Evolutionary conservation across 441 rosid genomes (phyloP).

Genomic region (Corymbia calophylla): DNA sequence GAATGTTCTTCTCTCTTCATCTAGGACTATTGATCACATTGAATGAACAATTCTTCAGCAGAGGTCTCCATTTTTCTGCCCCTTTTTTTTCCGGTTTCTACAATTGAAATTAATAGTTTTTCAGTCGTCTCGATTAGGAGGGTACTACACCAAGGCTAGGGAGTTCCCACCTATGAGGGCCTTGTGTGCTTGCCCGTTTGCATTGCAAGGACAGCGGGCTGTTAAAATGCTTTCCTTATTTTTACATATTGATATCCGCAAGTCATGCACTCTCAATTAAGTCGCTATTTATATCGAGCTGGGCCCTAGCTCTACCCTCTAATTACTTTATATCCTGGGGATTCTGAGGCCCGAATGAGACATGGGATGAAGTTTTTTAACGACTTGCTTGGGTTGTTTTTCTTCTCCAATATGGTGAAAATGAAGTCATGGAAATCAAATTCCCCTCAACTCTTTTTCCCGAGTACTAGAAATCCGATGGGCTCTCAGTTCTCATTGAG

Average conservation of each 20-base stretch:
- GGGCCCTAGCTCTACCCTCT: neutral
- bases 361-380: neutral
- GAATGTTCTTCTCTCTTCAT: neutral
- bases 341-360: neutral
- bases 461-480: neutral
- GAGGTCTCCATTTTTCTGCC: neutral
- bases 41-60: neutral
- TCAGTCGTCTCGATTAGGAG: neutral
- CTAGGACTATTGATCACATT: neutral
- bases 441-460: neutral
- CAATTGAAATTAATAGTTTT: neutral
- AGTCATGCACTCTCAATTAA: rapidly evolving
- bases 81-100: neutral
- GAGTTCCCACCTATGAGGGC: neutral
- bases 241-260: rapidly evolving
- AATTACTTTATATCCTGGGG: neutral
- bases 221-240: no score
- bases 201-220: no score
- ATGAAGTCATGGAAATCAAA: neutral
- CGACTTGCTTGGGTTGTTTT: neutral
- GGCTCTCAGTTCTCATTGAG: neutral
- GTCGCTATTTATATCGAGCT: rapidly evolving
- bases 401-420: neutral
- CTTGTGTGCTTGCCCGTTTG: rapidly evolving
- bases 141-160: rapidly evolving